Base-by-base conservation (phyloP, 23 red algal genomes). In the Gracilaria domingensis region DNA sequence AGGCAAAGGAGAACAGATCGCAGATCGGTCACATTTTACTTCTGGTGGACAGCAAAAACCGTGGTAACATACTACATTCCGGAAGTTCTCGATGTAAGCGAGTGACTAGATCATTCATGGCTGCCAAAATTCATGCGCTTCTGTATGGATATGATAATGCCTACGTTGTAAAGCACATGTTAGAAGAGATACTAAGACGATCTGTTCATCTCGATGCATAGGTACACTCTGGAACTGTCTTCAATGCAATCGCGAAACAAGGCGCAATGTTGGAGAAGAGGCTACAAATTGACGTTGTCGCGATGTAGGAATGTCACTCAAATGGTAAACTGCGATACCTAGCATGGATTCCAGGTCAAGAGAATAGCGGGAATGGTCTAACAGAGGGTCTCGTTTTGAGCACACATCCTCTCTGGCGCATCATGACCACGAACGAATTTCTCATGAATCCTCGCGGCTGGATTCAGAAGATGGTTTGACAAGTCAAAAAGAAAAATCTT, bases 81-180 rank as follows among this genome's bases (percentile, higher is more conserved):
- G 81, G 81, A 40, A 85, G 53, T 11, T 69, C 29, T 16, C 23
- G 53, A 69, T 69, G 59, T 36, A 85, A 69, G n/a, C 33, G 81
- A 66, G 81, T 66, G 17, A 85, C 81, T 37, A 17, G 81, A 36
- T 85, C 65, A n/a, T n/a, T n/a, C n/a, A n/a, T n/a, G n/a, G n/a
- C n/a, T n/a, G n/a, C n/a, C n/a, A n/a, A n/a, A n/a, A n/a, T n/a
- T n/a, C n/a, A n/a, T n/a, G n/a, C n/a, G n/a, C n/a, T n/a, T n/a
- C n/a, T n/a, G n/a, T n/a, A n/a, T n/a, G n/a, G n/a, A n/a, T n/a
- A n/a, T n/a, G n/a, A n/a, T n/a, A n/a, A n/a, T n/a, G n/a, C n/a
- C n/a, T n/a, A n/a, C n/a, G n/a, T n/a, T n/a, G n/a, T n/a, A n/a
- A 47, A 62, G 35, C 25, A 72, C 75, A 35, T 87, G 33, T 17